Base-by-base conservation (phyloP, 1,284 basidiomycete species). In the Austroboletus niveus region DNA sequence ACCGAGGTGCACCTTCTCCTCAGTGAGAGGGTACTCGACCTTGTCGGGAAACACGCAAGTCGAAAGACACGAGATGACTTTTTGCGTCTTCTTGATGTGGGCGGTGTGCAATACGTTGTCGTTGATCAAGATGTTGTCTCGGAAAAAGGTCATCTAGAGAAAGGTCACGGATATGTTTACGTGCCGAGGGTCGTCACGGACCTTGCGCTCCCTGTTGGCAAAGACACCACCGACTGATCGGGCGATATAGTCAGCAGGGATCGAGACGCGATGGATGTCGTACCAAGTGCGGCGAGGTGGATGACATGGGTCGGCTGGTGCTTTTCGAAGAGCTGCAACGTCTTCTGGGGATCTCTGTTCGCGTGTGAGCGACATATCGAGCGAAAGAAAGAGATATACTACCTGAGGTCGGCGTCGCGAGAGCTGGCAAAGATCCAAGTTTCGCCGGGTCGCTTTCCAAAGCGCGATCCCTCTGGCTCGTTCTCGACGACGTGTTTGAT, bases 221-320 rank as follows among this genome's bases (percentile, higher is more conserved):
- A 93, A 95, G 30, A 95, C 72, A 11, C 93, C 93, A 10, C 93
- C 92, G 49, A 95, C 92, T 90, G 64, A 55, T 54, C 38, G 46
- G 17, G n/a, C 30, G 17, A 20, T 52, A 17, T 52, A 30, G 38
- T 51, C 42, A 59, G 49, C 24, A 38, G n/a, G 6, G 45, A 55
- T 50, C 36, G n/a, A 24, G 43, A 41, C 14, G 20, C 5, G 42
- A 47, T 2, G 15, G 11, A 27, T 12, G n/a, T 8, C 84, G 27
- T 61, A 91, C 89, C 89, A 34, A 90, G 78, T 8, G 91, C 90
- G 45, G 89, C 91, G 47, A 93, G 80, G 73, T 96, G 93, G 61
- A 95, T 94, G 57, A 95, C 90, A 78, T 94, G 87, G 0, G 90
- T 94, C 1, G 93, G 92, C 62, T 88, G 85, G 73, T 94, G 85